These are phyloP conservation scores for Melastoma candidum DNA, from an alignment of 441 rosid genomes.

Conservation along the genomic window DNA sequence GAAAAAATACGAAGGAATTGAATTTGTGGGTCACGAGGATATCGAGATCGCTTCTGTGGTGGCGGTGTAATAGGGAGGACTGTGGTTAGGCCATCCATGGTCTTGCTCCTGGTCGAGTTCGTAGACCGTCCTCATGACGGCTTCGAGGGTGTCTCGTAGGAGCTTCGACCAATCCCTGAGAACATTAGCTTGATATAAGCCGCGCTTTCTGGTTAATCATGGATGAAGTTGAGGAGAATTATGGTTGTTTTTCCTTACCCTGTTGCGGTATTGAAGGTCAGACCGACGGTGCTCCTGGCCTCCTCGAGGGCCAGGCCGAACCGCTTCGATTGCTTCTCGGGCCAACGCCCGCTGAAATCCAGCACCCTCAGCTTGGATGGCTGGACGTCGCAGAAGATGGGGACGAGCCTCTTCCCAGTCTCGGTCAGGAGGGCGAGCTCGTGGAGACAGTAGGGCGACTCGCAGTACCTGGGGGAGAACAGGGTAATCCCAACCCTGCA, in stretches of 20 bases:
- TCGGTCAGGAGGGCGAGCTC: slow-evolving; percentile 65
- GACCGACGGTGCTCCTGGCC: slow-evolving; percentile 64
- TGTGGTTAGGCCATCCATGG: background rate
- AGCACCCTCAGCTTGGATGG: slow-evolving; percentile 53
- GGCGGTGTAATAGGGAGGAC: too few relatives aligned
- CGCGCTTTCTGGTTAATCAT: too few relatives aligned
- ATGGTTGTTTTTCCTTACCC: slow-evolving; percentile 32
- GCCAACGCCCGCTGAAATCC: slow-evolving; percentile 21
- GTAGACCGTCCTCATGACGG: slow-evolving; percentile 43
- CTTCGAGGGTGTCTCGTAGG: slow-evolving; percentile 48
- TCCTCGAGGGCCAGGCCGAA: slow-evolving; percentile 48
- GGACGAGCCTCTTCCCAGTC: slow-evolving; percentile 56
- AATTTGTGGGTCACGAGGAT: too few relatives aligned
- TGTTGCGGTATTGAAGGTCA: slow-evolving; percentile 43
- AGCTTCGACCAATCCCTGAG: slow-evolving; percentile 79
- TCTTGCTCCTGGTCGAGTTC: slow-evolving; percentile 33
- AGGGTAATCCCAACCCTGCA: slow-evolving; percentile 58
- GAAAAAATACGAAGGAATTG: too few relatives aligned
- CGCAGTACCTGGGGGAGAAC: slow-evolving; percentile 64
- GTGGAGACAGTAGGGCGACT: slow-evolving; percentile 68
- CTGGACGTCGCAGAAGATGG: slow-evolving; percentile 66
- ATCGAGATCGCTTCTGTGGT: too few relatives aligned
- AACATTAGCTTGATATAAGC: background rate
- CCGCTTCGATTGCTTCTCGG: slow-evolving; percentile 25
- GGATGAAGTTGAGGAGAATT: too few relatives aligned